Conservation (phyloP, 2,329 filamentous ascomycete genomes). For the Fusarium sterilihyphosum region DNA sequence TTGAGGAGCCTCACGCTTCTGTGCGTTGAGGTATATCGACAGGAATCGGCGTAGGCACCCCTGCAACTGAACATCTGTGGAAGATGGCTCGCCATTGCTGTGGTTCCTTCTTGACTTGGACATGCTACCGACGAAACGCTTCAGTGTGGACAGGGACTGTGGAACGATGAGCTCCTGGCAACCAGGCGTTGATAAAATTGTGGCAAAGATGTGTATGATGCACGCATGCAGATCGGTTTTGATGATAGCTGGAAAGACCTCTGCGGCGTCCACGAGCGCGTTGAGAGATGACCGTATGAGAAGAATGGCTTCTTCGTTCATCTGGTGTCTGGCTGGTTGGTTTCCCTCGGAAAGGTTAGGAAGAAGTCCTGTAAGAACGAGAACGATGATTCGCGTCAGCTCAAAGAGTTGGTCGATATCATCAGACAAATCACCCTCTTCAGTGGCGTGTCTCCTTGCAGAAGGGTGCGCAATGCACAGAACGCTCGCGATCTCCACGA, state of each 20-base stretch:
- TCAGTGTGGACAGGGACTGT: conserved; percentile 88
- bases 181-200: conserved; percentile 82
- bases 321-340: conserved; percentile 74
- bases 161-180: conserved; percentile 92
- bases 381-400: conserved; percentile 92
- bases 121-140: conserved; percentile 86
- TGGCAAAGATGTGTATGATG: conserved; percentile 95
- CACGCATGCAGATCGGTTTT: conserved; percentile 96
- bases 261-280: conserved; percentile 91
- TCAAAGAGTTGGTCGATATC: conserved; percentile 99
- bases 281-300: conserved; percentile 84
- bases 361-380: conserved; percentile 87
- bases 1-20: conserved; percentile 77
- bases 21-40: conserved; percentile 78
- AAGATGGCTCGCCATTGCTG: conserved; percentile 54
- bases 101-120: conserved; percentile 57
- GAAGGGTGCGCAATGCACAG: conserved; percentile 92
- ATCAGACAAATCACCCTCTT: conserved; percentile 86
- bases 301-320: conserved; percentile 86
- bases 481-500: conserved; percentile 92
- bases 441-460: conserved; percentile 65
- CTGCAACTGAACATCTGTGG: conserved; percentile 76
- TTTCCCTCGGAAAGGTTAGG: conserved; percentile 80
- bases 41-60: conserved; percentile 86
- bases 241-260: conserved; percentile 96